phyloP scores from a whole-genome alignment of 2,329 filamentous ascomycete genomes.

The Hymenoscyphus fraxineus region DNA sequence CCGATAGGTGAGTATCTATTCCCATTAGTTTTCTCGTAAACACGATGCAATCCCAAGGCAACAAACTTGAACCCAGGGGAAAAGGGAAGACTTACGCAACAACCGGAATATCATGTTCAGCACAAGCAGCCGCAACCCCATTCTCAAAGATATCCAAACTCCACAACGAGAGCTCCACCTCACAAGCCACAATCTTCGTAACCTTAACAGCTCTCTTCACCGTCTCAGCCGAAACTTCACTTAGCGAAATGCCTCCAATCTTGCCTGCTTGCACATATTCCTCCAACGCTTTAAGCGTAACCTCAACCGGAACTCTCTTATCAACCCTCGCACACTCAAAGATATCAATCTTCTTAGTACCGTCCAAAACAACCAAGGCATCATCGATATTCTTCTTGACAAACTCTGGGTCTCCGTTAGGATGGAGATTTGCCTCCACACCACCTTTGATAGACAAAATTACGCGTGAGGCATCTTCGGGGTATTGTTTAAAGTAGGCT shows the following conservation, averaged over 20 bases:
- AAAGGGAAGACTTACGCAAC: conserved; percentile 44
- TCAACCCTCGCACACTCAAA: conserved; percentile 50
- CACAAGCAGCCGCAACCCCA: conserved; percentile 47
- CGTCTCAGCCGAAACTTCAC: conserved; percentile 41
- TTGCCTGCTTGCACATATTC: conserved; percentile 42
- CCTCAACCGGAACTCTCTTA: conserved; percentile 40
- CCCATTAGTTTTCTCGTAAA: conserved; percentile 12
- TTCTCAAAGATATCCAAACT: conserved; percentile 37
- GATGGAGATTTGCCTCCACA: conserved; percentile 36
- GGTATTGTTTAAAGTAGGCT: conserved; percentile 58
- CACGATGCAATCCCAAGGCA: neutral
- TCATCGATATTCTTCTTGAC: conserved; percentile 57
- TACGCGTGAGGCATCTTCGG: conserved; percentile 59
- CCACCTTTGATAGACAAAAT: conserved; percentile 61
- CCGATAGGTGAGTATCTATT: conserved; percentile 64
- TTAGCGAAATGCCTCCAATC: conserved; percentile 43
- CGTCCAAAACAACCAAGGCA: conserved; percentile 45
- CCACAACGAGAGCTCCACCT: conserved; percentile 45
- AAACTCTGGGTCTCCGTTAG: conserved; percentile 51
- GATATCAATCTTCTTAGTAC: conserved; percentile 51
- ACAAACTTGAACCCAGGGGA: neutral
- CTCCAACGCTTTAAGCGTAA: conserved; percentile 32
- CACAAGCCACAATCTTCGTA: conserved; percentile 43
- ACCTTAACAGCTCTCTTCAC: conserved; percentile 40
- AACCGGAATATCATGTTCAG: conserved; percentile 63